A percentile compares a stretch with the other conserved stretches of the same genome.
Conservation (phyloP, 2,329 filamentous ascomycete species). For the Stenocarpella maydis region DNA sequence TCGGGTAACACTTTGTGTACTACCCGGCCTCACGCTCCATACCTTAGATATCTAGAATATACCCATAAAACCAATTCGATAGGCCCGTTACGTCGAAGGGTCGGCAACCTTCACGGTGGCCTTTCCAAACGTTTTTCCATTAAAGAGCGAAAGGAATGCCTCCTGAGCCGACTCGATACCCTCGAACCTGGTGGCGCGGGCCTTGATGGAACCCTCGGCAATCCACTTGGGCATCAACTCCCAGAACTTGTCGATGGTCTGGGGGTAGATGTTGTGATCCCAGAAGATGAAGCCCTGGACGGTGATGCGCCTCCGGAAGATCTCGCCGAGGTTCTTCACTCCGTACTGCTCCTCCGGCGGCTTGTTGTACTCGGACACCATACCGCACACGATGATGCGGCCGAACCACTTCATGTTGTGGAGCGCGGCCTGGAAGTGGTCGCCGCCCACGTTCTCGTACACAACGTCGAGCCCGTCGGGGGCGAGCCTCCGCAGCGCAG, state of each 20-base stretch:
- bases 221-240: constrained; percentile 75
- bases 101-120: constrained; percentile 60
- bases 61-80: neutral
- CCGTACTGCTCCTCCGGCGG: constrained; percentile 61
- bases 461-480: constrained; percentile 81
- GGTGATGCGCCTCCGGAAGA: constrained; percentile 69
- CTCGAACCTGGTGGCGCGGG: constrained; percentile 64
- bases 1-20: neutral
- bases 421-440: constrained; percentile 68
- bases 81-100: constrained; percentile 19
- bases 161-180: constrained; percentile 74
- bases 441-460: constrained; percentile 82
- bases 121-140: constrained; percentile 78
- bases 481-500: constrained; percentile 71
- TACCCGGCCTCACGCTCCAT: neutral
- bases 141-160: constrained; percentile 72
- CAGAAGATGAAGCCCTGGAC: constrained; percentile 73
- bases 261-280: constrained; percentile 62
- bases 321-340: constrained; percentile 66
- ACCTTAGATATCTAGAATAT: neutral
- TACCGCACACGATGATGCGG: constrained; percentile 68
- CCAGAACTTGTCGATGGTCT: constrained; percentile 67
- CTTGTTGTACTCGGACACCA: constrained; percentile 76
- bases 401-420: constrained; percentile 69
- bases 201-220: constrained; percentile 70